phyloP scores from a whole-genome alignment of 768 basidiomycete genomes.

The Mycena metata region DNA sequence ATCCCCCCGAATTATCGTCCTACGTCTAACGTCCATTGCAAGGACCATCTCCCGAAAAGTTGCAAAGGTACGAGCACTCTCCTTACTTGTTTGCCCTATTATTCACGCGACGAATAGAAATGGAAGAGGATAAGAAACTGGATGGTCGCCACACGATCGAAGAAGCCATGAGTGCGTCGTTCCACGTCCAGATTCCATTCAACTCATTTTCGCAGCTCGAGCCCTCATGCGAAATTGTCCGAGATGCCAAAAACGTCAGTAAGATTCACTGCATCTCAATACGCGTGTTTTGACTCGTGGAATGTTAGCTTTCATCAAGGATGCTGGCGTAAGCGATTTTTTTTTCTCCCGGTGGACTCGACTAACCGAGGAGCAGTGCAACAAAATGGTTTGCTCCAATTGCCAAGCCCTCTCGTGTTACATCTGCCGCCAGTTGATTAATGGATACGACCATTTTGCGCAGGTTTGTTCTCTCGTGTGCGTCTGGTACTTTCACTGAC shows the following conservation, averaged over 20 bases:
- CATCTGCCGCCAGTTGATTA: constrained; percentile 80
- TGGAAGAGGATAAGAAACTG: constrained; percentile 79
- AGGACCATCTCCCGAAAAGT: constrained; percentile 87
- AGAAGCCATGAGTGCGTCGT: constrained; percentile 88
- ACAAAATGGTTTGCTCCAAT: constrained; percentile 89
- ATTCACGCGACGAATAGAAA: constrained; percentile 60
- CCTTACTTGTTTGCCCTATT: constrained; percentile 5
- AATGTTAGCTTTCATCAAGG: constrained; percentile 85
- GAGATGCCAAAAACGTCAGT: constrained; percentile 81
- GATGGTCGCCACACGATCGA: constrained; percentile 86
- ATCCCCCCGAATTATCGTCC: constrained; percentile 15
- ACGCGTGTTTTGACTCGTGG: constrained; percentile 17
- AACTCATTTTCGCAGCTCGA: constrained; percentile 60
- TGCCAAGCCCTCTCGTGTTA: constrained; percentile 87
- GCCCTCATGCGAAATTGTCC: constrained; percentile 93
- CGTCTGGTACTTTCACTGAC: constrained; percentile 13
- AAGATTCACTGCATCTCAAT: constrained; percentile 16
- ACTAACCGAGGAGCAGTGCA: constrained; percentile 68
- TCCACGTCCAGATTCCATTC: neutral
- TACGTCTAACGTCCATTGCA: neutral
- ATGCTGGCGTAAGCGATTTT: constrained; percentile 70
- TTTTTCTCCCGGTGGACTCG: neutral
- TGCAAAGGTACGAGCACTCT: constrained; percentile 71
- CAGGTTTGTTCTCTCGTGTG: constrained; percentile 51
- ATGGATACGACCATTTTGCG: constrained; percentile 83